These are phyloP conservation scores for Penicillium digitatum DNA, from an alignment of 2,329 filamentous ascomycete genomes.

Conservation along the genomic window DNA sequence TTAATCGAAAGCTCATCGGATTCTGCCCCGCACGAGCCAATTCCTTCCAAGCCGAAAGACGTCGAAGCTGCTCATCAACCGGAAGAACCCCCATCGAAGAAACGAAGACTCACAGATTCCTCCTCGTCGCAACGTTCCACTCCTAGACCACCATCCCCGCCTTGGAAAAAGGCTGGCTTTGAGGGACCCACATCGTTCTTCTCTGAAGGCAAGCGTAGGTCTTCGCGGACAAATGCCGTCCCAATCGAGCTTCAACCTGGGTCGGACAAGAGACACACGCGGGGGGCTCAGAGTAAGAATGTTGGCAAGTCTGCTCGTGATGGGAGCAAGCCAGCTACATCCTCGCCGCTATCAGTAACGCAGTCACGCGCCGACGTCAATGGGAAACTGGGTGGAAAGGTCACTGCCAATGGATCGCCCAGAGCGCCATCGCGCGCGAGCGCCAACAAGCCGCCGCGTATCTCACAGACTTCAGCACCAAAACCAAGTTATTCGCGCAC, in stretches of 20 bases:
- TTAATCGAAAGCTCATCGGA: slow-evolving; percentile 21
- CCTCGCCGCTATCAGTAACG: slow-evolving; percentile 32
- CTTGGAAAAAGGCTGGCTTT: slow-evolving; percentile 82
- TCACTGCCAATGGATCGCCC: slow-evolving; percentile 32
- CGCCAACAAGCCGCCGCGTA: slow-evolving; percentile 18
- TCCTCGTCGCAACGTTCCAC: slow-evolving; percentile 36
- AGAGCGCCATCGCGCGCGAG: slow-evolving; percentile 24
- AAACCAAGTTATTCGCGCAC: slow-evolving; percentile 27
- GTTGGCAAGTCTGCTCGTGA: slow-evolving; percentile 29
- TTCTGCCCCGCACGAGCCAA: slow-evolving; percentile 23
- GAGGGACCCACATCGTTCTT: slow-evolving; percentile 85
- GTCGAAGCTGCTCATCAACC: slow-evolving; percentile 29
- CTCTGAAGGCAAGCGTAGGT: slow-evolving; percentile 58
- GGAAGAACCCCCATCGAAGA: slow-evolving; percentile 45
- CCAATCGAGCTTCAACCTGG: slow-evolving; percentile 48
- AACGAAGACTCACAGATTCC: slow-evolving; percentile 41
- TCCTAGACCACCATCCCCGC: slow-evolving; percentile 63
- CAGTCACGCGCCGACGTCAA: slow-evolving; percentile 29
- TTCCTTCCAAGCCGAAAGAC: slow-evolving; percentile 28
- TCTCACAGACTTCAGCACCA: slow-evolving; percentile 28
- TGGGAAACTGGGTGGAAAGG: slow-evolving; percentile 32
- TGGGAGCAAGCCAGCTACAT: slow-evolving; percentile 24
- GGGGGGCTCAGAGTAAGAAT: slow-evolving; percentile 37
- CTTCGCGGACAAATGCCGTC: slow-evolving; percentile 52
- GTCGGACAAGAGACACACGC: slow-evolving; percentile 47